phyloP scores from a whole-genome alignment of 2,329 filamentous ascomycete species.

The Hypoxylon sp. region DNA sequence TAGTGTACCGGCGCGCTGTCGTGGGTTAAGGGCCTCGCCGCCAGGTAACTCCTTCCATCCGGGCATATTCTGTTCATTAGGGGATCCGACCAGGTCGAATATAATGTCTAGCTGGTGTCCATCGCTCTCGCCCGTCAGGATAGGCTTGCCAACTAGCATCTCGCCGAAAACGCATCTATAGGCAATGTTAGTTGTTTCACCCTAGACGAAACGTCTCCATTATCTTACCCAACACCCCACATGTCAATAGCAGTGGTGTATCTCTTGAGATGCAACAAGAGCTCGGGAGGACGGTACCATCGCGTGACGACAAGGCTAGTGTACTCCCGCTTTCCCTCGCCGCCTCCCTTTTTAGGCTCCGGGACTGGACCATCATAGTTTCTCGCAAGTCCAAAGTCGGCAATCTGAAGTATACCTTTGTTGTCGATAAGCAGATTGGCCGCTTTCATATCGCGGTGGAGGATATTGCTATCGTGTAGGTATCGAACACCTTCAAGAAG shows the following conservation, averaged over 20 bases:
- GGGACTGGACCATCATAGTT: constrained; percentile 90
- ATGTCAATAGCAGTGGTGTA: constrained; percentile 99
- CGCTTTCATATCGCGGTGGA: constrained; percentile 99
- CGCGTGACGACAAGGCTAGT: constrained; percentile 96
- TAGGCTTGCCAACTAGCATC: constrained; percentile 94
- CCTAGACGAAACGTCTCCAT: too few relatives aligned
- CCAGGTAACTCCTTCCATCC: constrained; percentile 86
- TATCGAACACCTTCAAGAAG: constrained; percentile 89
- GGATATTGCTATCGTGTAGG: constrained; percentile 86
- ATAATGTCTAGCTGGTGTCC: constrained; percentile 91
- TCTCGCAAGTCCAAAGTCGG: constrained; percentile 93
- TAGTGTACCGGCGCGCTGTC: constrained; percentile 70
- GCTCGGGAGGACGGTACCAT: constrained; percentile 96
- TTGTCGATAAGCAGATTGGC: constrained; percentile 98
- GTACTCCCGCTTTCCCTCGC: constrained; percentile 88
- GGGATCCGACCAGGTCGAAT: constrained; percentile 89
- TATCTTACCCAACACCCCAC: constrained; percentile 90
- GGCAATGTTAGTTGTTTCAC: constrained; percentile 40
- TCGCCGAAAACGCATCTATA: constrained; percentile 94
- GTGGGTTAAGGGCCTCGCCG: constrained; percentile 75
- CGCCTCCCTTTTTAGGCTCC: constrained; percentile 78
- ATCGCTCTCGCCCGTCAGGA: constrained; percentile 89
- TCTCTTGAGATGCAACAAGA: constrained; percentile 83
- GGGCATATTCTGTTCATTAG: constrained; percentile 91
- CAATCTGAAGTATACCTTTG: constrained; percentile 90